These are phyloP conservation scores for Thuja plicata DNA, from an alignment of 83 land plant species.

Conservation along the genomic window DNA sequence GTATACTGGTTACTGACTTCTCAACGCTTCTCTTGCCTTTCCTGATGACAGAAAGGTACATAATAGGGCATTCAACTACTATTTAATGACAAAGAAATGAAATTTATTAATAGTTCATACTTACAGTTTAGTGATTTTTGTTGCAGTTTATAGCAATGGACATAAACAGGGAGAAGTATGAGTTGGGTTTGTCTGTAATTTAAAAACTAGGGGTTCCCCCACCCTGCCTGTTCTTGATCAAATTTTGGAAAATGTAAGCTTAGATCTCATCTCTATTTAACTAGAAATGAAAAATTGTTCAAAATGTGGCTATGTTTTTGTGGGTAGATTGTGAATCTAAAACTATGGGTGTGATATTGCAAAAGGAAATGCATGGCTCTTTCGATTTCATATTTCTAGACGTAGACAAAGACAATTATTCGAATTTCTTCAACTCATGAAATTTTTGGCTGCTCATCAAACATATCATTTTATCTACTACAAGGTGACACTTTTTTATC, in stretches of 20 bases:
- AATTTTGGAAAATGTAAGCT: constrained; percentile 65
- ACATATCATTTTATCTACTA: no score
- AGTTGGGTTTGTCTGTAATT: constrained; percentile 74
- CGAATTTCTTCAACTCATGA: constrained; percentile 62
- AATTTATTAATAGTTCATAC: background rate
- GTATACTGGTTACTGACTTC: constrained; percentile 91
- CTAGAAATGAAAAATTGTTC: background rate
- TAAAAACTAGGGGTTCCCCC: constrained; percentile 89
- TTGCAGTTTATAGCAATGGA: constrained; percentile 60
- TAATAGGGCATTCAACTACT: background rate
- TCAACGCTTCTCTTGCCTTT: constrained; percentile 90
- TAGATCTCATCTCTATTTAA: background rate
- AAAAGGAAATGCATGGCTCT: constrained; percentile 58
- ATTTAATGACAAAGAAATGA: background rate
- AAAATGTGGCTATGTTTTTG: background rate
- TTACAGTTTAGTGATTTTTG: background rate
- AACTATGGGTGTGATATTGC: constrained; percentile 16
- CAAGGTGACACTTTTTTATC: no score
- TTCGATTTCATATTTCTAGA: constrained; percentile 93
- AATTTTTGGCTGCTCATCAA: no score
- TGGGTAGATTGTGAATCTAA: background rate
- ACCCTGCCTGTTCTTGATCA: constrained; percentile 75
- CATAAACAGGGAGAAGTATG: constrained; percentile 75
- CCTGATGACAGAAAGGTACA: constrained; percentile 89
- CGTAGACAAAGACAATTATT: constrained; percentile 92